Conservation (phyloP, 257 asterid genomes). For the Lavandula angustifolia region DNA sequence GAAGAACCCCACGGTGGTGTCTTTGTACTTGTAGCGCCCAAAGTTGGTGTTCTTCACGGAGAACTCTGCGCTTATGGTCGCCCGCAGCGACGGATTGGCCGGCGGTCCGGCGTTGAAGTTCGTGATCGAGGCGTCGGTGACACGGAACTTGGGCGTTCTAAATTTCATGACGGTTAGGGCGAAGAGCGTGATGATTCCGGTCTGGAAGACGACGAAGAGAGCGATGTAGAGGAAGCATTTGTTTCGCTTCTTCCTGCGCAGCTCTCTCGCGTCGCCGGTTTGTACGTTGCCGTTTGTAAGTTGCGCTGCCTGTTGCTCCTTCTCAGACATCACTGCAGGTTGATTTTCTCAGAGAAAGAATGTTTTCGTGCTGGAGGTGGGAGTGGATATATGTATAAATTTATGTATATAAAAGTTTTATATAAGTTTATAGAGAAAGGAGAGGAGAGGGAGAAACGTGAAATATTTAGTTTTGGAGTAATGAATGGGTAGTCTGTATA, state of each 20-base stretch:
- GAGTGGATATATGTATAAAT: too few relatives aligned
- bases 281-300: constrained; percentile 23
- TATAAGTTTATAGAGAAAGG: too few relatives aligned
- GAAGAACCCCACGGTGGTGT: constrained; percentile 32
- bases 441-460: too few relatives aligned
- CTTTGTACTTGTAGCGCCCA: constrained; percentile 38
- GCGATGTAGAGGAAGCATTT: constrained; percentile 35
- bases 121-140: constrained; percentile 26
- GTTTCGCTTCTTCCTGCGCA: constrained; percentile 35
- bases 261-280: constrained; percentile 23
- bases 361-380: too few relatives aligned
- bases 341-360: too few relatives aligned
- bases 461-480: too few relatives aligned
- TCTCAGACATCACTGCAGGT: neutral
- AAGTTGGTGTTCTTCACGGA: constrained; percentile 47
- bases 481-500: too few relatives aligned
- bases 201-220: constrained; percentile 40
- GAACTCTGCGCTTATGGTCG: constrained; percentile 36
- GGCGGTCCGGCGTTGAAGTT: constrained; percentile 10
- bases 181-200: constrained; percentile 34
- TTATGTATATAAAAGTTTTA: too few relatives aligned
- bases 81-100: constrained; percentile 26
- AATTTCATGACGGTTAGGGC: constrained; percentile 38
- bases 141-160: constrained; percentile 40
- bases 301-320: constrained; percentile 11